These are phyloP conservation scores for Solanum chmielewskii DNA, from an alignment of 257 asterid species.

Conservation along the genomic window DNA sequence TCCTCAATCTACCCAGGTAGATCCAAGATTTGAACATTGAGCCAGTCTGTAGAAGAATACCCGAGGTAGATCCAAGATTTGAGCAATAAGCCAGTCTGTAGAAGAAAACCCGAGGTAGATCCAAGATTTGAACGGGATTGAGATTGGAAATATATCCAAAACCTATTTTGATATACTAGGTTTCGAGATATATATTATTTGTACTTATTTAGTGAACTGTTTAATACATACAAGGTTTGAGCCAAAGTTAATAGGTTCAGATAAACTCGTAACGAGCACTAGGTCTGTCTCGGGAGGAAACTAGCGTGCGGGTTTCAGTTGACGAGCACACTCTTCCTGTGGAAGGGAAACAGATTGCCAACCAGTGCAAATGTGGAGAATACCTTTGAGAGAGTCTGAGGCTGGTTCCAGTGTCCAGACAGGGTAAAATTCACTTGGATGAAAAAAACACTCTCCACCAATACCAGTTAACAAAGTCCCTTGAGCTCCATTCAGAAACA, in stretches of 20 bases:
- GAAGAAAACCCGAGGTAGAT: neutral
- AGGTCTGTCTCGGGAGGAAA: neutral
- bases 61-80: neutral
- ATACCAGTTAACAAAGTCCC: constrained; percentile 27
- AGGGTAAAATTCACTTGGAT: constrained; percentile 63
- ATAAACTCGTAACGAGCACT: neutral
- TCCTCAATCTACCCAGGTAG: neutral
- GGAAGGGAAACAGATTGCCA: constrained; percentile 48
- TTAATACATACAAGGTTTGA: neutral
- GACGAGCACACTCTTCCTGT: constrained; percentile 6
- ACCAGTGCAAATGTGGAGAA: constrained; percentile 72
- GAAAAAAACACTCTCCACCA: constrained; percentile 33
- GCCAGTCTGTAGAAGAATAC: neutral
- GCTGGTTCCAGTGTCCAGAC: constrained; percentile 71
- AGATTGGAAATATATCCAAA: neutral
- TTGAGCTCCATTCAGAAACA: constrained; percentile 54
- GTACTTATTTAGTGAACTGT: neutral
- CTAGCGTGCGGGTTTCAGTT: neutral
- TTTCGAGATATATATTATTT: neutral
- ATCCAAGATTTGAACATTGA: no score
- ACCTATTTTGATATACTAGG: neutral
- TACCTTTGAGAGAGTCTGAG: constrained; percentile 49
- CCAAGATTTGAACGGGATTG: neutral
- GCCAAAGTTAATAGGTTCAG: neutral
- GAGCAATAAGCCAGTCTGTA: no score